These are phyloP conservation scores for Annulohypoxylon bovei DNA, from an alignment of 495 filamentous ascomycete species.

Conservation along the genomic window DNA sequence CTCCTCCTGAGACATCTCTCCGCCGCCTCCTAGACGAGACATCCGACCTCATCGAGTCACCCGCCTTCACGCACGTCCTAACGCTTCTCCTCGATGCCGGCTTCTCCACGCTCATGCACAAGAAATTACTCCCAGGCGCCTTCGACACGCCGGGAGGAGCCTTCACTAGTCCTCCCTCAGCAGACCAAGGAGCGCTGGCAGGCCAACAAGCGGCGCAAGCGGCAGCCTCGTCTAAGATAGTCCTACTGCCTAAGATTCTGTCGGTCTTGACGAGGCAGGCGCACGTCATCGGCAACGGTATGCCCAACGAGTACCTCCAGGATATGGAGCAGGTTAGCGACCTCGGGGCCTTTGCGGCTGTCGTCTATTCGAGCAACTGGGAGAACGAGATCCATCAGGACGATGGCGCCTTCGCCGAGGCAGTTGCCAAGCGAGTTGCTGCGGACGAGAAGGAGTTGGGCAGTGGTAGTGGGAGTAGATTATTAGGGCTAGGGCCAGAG, in stretches of 20 bases:
- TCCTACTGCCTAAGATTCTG: constrained; percentile 88
- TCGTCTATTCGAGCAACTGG: constrained; percentile 93
- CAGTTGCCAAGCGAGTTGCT: constrained; percentile 26
- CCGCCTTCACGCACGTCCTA: constrained; percentile 82
- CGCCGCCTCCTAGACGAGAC: constrained; percentile 95
- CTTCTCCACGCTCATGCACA: constrained; percentile 82
- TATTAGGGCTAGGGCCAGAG: constrained; percentile 15
- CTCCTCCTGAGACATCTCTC: constrained; percentile 62
- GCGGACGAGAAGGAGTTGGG: constrained; percentile 15
- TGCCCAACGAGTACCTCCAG: constrained; percentile 86
- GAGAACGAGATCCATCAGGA: constrained; percentile 74
- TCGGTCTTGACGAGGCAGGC: constrained; percentile 89
- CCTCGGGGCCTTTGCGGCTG: constrained; percentile 91
- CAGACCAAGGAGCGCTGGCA: constrained; percentile 40
- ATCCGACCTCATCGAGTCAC: constrained; percentile 93
- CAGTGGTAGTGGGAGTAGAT: background rate
- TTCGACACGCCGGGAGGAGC: constrained; percentile 69
- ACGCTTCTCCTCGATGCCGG: constrained; percentile 86
- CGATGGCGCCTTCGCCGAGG: constrained; percentile 41
- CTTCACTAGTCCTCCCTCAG: constrained; percentile 43
- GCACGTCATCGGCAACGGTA: constrained; percentile 85
- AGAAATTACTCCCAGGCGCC: constrained; percentile 77
- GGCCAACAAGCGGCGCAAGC: constrained; percentile 49
- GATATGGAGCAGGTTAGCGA: constrained; percentile 85
- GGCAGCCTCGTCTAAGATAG: constrained; percentile 62